These are phyloP conservation scores for Lantana camara DNA, from an alignment of 257 asterid species.

Conservation along the genomic window DNA sequence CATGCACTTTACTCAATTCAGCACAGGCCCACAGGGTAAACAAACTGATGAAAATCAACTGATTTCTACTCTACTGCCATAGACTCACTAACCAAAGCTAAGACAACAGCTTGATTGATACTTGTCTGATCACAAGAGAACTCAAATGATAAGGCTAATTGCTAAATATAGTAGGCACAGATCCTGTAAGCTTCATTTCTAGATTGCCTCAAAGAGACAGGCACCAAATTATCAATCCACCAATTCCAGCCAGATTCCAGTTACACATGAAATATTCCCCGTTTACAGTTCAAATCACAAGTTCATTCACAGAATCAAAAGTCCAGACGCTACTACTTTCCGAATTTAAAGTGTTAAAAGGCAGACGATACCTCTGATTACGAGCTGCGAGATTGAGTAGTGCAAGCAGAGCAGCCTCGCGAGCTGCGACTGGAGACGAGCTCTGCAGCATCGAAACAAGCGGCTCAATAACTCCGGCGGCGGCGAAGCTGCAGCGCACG, in stretches of 20 bases:
- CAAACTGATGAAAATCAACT: too few species aligned
- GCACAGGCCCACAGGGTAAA: too few species aligned
- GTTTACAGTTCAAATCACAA: neutral
- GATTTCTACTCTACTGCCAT: too few species aligned
- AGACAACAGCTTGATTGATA: too few species aligned
- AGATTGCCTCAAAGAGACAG: neutral
- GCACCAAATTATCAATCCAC: slow-evolving; percentile 5
- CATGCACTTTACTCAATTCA: neutral
- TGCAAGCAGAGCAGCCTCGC: slow-evolving; percentile 85
- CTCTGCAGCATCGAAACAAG: slow-evolving; percentile 71
- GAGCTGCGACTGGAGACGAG: slow-evolving; percentile 57
- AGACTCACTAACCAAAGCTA: too few species aligned
- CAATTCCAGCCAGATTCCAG: slow-evolving; percentile 8
- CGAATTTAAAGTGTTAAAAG: neutral
- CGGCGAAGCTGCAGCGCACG: slow-evolving; percentile 71
- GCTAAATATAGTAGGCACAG: too few species aligned
- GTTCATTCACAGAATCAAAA: slow-evolving; percentile 17
- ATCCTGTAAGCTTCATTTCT: too few species aligned
- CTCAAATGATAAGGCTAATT: too few species aligned
- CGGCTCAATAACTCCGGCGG: slow-evolving; percentile 87
- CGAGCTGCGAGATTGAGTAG: slow-evolving; percentile 95
- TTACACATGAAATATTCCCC: neutral
- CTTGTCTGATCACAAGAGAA: too few species aligned
- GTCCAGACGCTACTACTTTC: neutral
- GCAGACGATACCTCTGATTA: slow-evolving; percentile 53